Conservation (phyloP, 495 filamentous ascomycete species). For the Penicillium diatomitis region DNA sequence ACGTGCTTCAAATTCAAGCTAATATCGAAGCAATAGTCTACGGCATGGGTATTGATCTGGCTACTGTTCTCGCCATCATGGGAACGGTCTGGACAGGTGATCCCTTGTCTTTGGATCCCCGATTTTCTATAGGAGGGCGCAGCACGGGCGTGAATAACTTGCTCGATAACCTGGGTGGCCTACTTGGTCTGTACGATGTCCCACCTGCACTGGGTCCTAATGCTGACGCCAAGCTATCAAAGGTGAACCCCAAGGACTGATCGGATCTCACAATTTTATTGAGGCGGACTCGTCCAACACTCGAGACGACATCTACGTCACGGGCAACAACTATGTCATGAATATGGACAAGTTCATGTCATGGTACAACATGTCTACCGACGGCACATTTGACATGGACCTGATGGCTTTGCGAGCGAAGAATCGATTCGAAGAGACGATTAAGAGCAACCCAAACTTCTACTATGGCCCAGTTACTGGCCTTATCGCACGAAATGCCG, state of each 20-base stretch:
- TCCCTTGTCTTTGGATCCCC: slow-evolving; percentile 27
- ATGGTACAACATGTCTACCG: slow-evolving; percentile 27
- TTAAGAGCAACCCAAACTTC: slow-evolving; percentile 43
- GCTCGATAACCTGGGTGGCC: slow-evolving; percentile 18
- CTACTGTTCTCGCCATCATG: slow-evolving; percentile 40
- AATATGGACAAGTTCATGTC: slow-evolving; percentile 35
- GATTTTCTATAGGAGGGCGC: slow-evolving; percentile 31
- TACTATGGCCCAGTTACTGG: slow-evolving; percentile 44
- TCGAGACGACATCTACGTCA: slow-evolving; percentile 42
- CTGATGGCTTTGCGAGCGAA: slow-evolving; percentile 27
- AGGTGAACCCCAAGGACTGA: slow-evolving; percentile 37
- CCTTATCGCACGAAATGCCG: slow-evolving; percentile 37
- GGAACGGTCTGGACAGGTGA: slow-evolving; percentile 44
- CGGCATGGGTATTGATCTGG: slow-evolving; percentile 44
- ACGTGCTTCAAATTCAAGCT: neutral
- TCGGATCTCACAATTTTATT: slow-evolving; percentile 47
- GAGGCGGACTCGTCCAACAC: slow-evolving; percentile 49
- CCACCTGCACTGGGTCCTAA: neutral
- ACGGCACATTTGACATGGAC: slow-evolving; percentile 29
- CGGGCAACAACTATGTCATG: slow-evolving; percentile 32
- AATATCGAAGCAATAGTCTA: slow-evolving; percentile 21
- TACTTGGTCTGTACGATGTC: slow-evolving; percentile 13
- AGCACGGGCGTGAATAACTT: slow-evolving; percentile 23
- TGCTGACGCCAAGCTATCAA: neutral
- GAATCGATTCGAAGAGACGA: slow-evolving; percentile 36